Evolutionary conservation across 495 filamentous ascomycete genomes (phyloP), one percentile per base, ranked within the genome.

Genomic region (Penicillium argentinense): DNA sequence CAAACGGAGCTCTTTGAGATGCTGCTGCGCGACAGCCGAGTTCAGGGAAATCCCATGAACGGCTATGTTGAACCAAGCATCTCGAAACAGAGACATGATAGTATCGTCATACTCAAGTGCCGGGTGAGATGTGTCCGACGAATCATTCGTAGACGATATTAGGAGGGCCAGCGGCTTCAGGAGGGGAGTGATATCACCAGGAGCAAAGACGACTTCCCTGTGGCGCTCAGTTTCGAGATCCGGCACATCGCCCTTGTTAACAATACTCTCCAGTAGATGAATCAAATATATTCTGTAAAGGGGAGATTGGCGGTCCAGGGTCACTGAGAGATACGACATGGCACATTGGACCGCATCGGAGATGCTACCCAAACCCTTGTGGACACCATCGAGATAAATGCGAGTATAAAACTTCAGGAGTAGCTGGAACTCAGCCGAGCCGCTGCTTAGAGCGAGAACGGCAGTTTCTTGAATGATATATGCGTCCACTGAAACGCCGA

Each of bases 31-130:
- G 46, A 85, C 76, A 16, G 76, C 74, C 0, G 89, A 88, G 13
- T 74, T 78, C 12, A 84, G 74, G n/a, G 78, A 82, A 60, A 97
- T 96, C 24, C 91, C 91, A 63, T 97, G 92, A 6, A 97, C 84
- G 22, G 88, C 86, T 40, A 97, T 87, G 61, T 98, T 98, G 65
- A 96, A 96, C 93, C 93, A 98, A 11, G 88, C 88, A 73, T 97
- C 89, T 26, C 91, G 85, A 51, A 93, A 81, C 36, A 95, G 71
- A 14, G 81, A 76, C 40, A 80, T 69, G 16, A 78, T 77, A 29
- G 88, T 78, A 42, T 82, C 78, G 36, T 88, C 82, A 51, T 86
- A 80, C 13, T 73, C 64, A 33, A 37, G 44, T 16, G 37, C 42
- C 16, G 39, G 45, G 26, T 42, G 42, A 11, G 27, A 43, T 24